A percentile compares a stretch with the other conserved stretches of the same genome.
Evolutionary conservation across 2,329 filamentous ascomycete genomes (phyloP).

Genomic region (Cladosporium velox): DNA sequence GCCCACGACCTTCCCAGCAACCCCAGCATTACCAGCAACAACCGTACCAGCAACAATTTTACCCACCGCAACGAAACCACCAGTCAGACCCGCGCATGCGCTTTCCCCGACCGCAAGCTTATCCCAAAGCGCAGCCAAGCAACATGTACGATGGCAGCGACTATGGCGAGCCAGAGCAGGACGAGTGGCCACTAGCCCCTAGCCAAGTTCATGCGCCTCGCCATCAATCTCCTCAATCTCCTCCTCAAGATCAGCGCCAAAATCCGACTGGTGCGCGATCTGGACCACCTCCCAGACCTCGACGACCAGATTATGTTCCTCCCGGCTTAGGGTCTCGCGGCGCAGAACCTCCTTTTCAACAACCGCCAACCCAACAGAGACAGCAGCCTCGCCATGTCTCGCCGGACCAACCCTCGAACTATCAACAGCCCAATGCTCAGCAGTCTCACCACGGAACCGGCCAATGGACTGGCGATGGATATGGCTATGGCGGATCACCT

Average conservation of each 20-base stretch:
- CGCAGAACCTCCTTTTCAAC: slow-evolving; percentile 22
- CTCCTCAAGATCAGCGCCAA: not conserved
- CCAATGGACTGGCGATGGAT: slow-evolving; percentile 36
- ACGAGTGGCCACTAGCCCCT: slow-evolving; percentile 33
- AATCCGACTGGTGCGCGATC: slow-evolving; percentile 23
- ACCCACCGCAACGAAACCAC: slow-evolving; percentile 1
- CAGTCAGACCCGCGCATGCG: slow-evolving; percentile 19
- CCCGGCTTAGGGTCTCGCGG: not conserved
- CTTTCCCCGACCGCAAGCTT: slow-evolving; percentile 18
- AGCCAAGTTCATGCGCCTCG: slow-evolving; percentile 17
- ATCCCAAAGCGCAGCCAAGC: slow-evolving; percentile 8
- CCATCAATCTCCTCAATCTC: not conserved
- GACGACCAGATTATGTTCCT: slow-evolving; percentile 30
- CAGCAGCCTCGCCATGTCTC: slow-evolving; percentile 24
- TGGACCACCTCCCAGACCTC: slow-evolving; percentile 32
- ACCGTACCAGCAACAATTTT: not conserved
- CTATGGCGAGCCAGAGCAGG: slow-evolving; percentile 28
- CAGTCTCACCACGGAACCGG: slow-evolving; percentile 34
- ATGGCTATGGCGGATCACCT: slow-evolving; percentile 23
- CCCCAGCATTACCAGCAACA: not conserved
- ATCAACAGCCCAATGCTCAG: slow-evolving; percentile 23
- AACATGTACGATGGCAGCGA: slow-evolving; percentile 32
- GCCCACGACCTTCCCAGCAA: not conserved
- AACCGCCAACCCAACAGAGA: slow-evolving; percentile 24
- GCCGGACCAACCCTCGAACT: slow-evolving; percentile 14